Evolutionary conservation across 257 asterid genomes (phyloP).

Genomic region (Solanum gracilifrons): DNA sequence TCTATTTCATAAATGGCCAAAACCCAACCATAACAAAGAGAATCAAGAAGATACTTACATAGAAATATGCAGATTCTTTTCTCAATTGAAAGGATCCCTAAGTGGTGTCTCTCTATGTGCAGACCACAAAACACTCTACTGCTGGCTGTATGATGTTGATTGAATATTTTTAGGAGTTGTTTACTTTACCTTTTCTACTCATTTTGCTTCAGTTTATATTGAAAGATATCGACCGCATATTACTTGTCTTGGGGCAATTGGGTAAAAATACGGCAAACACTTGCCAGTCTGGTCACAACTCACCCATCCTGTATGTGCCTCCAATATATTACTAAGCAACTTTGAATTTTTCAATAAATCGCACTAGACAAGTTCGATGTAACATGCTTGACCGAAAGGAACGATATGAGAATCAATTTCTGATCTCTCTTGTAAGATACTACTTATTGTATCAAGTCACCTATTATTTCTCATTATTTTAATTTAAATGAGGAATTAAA

Average conservation of each 20-base stretch:
- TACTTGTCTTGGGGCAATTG: neutral
- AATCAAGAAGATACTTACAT: neutral
- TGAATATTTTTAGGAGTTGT: neutral
- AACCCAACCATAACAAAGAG: neutral
- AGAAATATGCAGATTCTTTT: neutral
- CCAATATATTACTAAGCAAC: neutral
- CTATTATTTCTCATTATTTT: too few species aligned
- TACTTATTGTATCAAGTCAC: neutral
- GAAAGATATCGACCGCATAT: neutral
- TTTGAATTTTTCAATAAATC: too few species aligned
- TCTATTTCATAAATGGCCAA: neutral
- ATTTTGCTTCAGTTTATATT: neutral
- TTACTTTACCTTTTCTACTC: neutral
- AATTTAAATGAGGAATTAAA: neutral
- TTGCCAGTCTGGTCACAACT: neutral
- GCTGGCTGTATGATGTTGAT: neutral
- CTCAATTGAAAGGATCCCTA: neutral
- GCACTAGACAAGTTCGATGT: neutral
- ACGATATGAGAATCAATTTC: too few species aligned
- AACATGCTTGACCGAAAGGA: rapidly evolving
- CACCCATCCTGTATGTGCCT: neutral
- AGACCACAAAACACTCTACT: neutral
- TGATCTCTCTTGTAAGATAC: too few species aligned
- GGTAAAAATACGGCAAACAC: neutral
- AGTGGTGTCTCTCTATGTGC: neutral